A percentile compares a stretch with the other conserved stretches of the same genome.
phyloP scores from a whole-genome alignment of 306 rosid species.

The Mimosa pudica region DNA sequence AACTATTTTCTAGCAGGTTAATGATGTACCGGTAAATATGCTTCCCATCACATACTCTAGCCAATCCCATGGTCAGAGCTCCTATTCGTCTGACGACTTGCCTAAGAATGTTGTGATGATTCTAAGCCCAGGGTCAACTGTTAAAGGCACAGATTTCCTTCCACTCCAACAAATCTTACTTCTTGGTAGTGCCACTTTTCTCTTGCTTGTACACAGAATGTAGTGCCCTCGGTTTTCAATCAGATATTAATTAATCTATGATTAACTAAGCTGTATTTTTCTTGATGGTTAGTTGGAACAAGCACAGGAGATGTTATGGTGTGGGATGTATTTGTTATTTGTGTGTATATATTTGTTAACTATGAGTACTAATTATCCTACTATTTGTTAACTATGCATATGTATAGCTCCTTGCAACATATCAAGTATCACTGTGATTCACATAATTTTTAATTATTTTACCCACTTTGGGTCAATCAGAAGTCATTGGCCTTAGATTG shows the following conservation, averaged over 20 bases:
- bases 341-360: too few species aligned
- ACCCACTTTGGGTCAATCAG: too few species aligned
- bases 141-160: slow-evolving; percentile 94
- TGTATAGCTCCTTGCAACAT: too few species aligned
- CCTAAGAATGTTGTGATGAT: slow-evolving; percentile 81
- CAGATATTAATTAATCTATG: not conserved
- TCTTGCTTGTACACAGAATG: slow-evolving; percentile 6
- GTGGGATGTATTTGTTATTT: slow-evolving; percentile 49
- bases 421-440: too few species aligned
- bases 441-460: too few species aligned
- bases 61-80: slow-evolving; percentile 93
- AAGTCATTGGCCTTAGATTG: too few species aligned
- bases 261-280: slow-evolving; percentile 3
- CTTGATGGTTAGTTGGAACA: slow-evolving; percentile 79
- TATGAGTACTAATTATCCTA: too few species aligned
- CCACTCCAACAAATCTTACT: slow-evolving; percentile 88
- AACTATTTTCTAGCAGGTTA: slow-evolving; percentile 62
- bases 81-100: slow-evolving; percentile 88
- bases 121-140: slow-evolving; percentile 71
- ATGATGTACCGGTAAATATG: slow-evolving; percentile 80
- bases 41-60: slow-evolving; percentile 67
- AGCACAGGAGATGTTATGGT: slow-evolving; percentile 86
- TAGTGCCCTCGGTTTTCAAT: slow-evolving; percentile 28
- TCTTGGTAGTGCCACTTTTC: slow-evolving; percentile 68
- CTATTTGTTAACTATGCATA: too few species aligned